A percentile compares a stretch with the other conserved stretches of the same genome.
These are phyloP conservation scores for Aspergillus nanangensis DNA, from an alignment of 495 filamentous ascomycete genomes.

Conservation along the genomic window DNA sequence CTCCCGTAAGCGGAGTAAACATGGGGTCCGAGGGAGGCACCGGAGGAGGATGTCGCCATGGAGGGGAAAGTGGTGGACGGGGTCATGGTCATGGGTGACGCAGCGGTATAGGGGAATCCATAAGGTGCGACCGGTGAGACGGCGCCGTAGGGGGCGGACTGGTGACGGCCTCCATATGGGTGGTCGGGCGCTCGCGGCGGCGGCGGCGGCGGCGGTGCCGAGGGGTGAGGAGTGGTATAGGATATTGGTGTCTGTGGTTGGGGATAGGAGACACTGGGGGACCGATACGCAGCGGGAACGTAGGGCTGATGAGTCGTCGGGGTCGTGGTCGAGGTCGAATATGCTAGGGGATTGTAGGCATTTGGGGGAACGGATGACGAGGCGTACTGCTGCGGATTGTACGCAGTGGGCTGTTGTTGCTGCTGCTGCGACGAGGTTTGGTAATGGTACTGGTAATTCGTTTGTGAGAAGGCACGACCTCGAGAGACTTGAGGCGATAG, in stretches of 20 bases:
- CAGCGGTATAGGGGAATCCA: too few relatives aligned
- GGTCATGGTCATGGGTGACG: too few relatives aligned
- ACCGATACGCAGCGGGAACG: conserved; percentile 66
- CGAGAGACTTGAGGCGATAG: conserved; percentile 41
- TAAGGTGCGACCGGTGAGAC: conserved; percentile 15
- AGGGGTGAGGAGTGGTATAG: conserved; percentile 30
- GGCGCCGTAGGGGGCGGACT: conserved; percentile 21
- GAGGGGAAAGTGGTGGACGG: conserved; percentile 11
- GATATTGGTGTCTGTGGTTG: conserved; percentile 30
- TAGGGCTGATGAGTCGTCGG: conserved; percentile 55
- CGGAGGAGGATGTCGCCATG: conserved; percentile 20
- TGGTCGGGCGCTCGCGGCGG: conserved; percentile 45
- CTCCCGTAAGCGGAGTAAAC: conserved; percentile 18
- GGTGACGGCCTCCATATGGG: conserved; percentile 39
- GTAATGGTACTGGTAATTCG: conserved; percentile 61
- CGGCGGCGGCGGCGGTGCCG: conserved; percentile 41
- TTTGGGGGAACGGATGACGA: conserved; percentile 46
- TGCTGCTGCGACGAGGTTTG: conserved; percentile 28
- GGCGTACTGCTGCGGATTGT: conserved; percentile 85
- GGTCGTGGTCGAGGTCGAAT: conserved; percentile 35
- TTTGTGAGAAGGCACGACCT: conserved; percentile 40
- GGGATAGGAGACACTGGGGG: conserved; percentile 26
- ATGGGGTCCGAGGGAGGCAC: conserved; percentile 17
- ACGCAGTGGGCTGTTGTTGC: conserved; percentile 54
- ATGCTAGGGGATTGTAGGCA: conserved; percentile 32